phyloP scores from a whole-genome alignment of 768 basidiomycete genomes.

The Multifurca ochricompacta region DNA sequence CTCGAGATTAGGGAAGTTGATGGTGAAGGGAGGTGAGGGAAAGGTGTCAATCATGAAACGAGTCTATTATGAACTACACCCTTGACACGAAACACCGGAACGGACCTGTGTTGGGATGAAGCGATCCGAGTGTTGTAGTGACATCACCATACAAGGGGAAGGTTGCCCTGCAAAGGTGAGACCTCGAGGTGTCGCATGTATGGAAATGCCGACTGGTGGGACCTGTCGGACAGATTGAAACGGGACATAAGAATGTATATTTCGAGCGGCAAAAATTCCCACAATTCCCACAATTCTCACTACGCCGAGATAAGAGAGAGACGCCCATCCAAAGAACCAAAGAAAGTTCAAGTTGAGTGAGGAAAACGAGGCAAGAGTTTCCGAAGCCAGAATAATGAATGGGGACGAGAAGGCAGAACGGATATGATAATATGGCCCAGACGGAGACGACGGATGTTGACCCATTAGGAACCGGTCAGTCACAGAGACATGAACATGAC shows the following conservation, averaged over 20 bases:
- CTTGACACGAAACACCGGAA: constrained; percentile 5
- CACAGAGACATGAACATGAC: not conserved
- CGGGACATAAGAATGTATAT: constrained; percentile 11
- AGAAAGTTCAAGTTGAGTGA: constrained; percentile 10
- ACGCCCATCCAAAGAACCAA: constrained; percentile 12
- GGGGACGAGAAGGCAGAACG: not conserved
- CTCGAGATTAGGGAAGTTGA: not conserved
- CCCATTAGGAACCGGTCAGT: not conserved
- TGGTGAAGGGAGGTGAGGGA: not conserved
- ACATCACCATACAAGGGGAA: constrained; percentile 16
- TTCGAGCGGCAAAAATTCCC: constrained; percentile 17
- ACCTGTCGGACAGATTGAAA: constrained; percentile 15
- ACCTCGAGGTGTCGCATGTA: not conserved
- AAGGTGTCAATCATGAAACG: not conserved
- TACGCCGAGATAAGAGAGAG: constrained; percentile 14
- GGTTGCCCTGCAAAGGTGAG: not conserved
- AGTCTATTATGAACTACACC: not conserved
- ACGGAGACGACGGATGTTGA: not conserved
- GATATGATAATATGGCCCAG: constrained; percentile 15
- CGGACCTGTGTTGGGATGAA: not conserved
- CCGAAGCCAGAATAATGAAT: constrained; percentile 6
- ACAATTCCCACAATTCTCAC: too few species aligned
- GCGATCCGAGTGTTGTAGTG: constrained; percentile 9
- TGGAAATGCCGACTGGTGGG: constrained; percentile 2
- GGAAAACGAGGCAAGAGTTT: constrained; percentile 10